A percentile compares a stretch with the other conserved stretches of the same genome.
Conservation (phyloP, 176 grass and related monocot species). For the Triticum urartu region DNA sequence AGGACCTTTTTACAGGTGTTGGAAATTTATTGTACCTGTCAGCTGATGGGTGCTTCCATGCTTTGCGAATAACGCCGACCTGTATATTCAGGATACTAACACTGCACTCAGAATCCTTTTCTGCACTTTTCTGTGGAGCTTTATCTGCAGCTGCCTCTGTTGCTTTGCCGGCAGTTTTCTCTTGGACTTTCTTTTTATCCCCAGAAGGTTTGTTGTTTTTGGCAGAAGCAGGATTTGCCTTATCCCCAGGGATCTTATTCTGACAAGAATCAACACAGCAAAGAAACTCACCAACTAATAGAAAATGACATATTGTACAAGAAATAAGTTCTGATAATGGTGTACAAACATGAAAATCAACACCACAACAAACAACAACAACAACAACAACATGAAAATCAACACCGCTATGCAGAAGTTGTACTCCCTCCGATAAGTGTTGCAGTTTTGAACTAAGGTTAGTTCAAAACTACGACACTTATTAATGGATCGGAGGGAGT, state of each 20-base stretch:
- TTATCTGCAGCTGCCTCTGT: slow-evolving; percentile 48
- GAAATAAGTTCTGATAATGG: neutral
- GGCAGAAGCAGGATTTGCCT: slow-evolving; percentile 33
- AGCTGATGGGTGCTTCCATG: slow-evolving; percentile 97
- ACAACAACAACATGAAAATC: slow-evolving; percentile 18
- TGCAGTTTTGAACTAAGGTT: too few relatives aligned
- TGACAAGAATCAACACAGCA: slow-evolving; percentile 36
- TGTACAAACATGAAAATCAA: slow-evolving; percentile 22
- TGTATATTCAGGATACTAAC: slow-evolving; percentile 87
- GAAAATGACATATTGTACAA: neutral
- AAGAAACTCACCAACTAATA: slow-evolving; percentile 23
- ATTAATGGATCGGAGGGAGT: too few relatives aligned
- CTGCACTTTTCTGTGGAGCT: slow-evolving; percentile 54
- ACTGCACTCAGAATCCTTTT: slow-evolving; percentile 83
- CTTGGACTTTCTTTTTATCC: slow-evolving; percentile 70
- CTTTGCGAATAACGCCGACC: slow-evolving; percentile 81
- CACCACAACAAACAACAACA: neutral
- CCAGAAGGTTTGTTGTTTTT: slow-evolving; percentile 54
- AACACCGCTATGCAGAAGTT: neutral
- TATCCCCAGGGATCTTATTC: slow-evolving; percentile 49
- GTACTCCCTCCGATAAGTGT: neutral
- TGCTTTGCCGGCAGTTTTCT: slow-evolving; percentile 49
- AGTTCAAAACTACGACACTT: too few relatives aligned
- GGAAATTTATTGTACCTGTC: slow-evolving; percentile 60
- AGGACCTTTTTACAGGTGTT: neutral